These are phyloP conservation scores for Helenozyma rhizophorensis DNA, from an alignment of 805 yeast genomes.

Conservation along the genomic window DNA sequence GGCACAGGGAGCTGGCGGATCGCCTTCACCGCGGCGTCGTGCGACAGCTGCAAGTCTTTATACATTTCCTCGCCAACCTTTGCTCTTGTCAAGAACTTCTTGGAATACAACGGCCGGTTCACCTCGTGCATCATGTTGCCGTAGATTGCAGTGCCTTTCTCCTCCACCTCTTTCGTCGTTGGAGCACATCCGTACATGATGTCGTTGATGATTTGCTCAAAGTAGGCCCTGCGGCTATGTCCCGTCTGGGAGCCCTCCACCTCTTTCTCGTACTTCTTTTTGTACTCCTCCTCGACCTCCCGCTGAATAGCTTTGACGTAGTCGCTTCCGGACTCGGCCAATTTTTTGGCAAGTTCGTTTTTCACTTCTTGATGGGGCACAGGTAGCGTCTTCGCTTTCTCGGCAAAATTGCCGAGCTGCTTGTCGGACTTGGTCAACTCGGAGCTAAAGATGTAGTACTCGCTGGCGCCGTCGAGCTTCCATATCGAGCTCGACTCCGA, in stretches of 20 bases:
- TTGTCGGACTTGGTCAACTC: constrained; percentile 5
- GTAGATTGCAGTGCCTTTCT: constrained; percentile 3
- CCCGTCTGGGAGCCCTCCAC: background rate
- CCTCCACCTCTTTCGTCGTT: constrained; percentile 4
- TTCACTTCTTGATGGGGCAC: constrained; percentile 1
- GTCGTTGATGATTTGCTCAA: constrained; percentile 10
- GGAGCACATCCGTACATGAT: constrained; percentile 13
- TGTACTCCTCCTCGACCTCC: constrained; percentile 3
- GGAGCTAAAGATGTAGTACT: constrained; percentile 9
- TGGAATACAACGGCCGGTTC: constrained; percentile 1
- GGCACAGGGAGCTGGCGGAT: constrained; percentile 24
- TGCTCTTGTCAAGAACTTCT: constrained; percentile 10
- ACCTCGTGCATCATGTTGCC: constrained; percentile 4
- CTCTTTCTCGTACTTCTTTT: constrained; percentile 2
- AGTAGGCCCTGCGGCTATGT: constrained; percentile 6
- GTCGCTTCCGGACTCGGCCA: background rate
- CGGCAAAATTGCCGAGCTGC: background rate
- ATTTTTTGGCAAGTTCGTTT: constrained; percentile 1
- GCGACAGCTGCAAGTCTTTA: constrained; percentile 20
- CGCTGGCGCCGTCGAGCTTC: constrained; percentile 1
- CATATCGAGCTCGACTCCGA: constrained; percentile 1
- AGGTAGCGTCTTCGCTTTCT: background rate
- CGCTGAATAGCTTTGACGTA: constrained; percentile 2
- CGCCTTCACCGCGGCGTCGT: constrained; percentile 23
- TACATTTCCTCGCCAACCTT: constrained; percentile 15